These are phyloP conservation scores for Cordyceps fumosorosea DNA, from an alignment of 2,329 filamentous ascomycete species.

Conservation along the genomic window DNA sequence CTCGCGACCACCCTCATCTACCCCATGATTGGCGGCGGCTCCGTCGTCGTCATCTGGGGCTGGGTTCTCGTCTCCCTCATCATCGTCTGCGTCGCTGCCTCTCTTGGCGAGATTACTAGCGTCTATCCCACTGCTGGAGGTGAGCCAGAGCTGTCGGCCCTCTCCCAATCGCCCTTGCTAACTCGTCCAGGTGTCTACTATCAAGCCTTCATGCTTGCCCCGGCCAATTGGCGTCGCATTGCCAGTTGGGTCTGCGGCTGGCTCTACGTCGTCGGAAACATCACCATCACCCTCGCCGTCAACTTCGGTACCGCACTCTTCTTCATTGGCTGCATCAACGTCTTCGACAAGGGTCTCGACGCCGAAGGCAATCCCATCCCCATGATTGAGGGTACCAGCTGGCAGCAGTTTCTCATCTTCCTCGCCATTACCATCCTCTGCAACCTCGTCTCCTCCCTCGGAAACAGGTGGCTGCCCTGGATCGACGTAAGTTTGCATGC, in stretches of 20 bases:
- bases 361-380: slow-evolving; percentile 35
- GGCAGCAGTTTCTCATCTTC: slow-evolving; percentile 67
- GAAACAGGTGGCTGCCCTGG: slow-evolving; percentile 59
- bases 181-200: slow-evolving; percentile 55
- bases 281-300: slow-evolving; percentile 76
- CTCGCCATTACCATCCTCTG: slow-evolving; percentile 59
- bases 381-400: slow-evolving; percentile 43
- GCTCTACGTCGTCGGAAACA: slow-evolving; percentile 72
- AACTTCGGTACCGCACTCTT: slow-evolving; percentile 72
- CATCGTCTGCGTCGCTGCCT: slow-evolving; percentile 63
- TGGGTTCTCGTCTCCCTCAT: slow-evolving; percentile 64
- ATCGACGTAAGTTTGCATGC: slow-evolving; percentile 54
- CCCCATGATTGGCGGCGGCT: slow-evolving; percentile 59
- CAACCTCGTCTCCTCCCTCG: slow-evolving; percentile 59
- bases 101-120: slow-evolving; percentile 67
- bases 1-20: slow-evolving; percentile 64
- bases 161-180: background rate
- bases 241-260: slow-evolving; percentile 69
- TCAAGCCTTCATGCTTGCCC: slow-evolving; percentile 68
- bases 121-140: slow-evolving; percentile 72
- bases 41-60: slow-evolving; percentile 66
- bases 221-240: slow-evolving; percentile 52
- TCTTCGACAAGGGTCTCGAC: slow-evolving; percentile 42
- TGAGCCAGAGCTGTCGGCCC: slow-evolving; percentile 12
- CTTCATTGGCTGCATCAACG: slow-evolving; percentile 48